Conservation (phyloP, 495 filamentous ascomycete genomes). For the Cladorrhinum samala region DNA sequence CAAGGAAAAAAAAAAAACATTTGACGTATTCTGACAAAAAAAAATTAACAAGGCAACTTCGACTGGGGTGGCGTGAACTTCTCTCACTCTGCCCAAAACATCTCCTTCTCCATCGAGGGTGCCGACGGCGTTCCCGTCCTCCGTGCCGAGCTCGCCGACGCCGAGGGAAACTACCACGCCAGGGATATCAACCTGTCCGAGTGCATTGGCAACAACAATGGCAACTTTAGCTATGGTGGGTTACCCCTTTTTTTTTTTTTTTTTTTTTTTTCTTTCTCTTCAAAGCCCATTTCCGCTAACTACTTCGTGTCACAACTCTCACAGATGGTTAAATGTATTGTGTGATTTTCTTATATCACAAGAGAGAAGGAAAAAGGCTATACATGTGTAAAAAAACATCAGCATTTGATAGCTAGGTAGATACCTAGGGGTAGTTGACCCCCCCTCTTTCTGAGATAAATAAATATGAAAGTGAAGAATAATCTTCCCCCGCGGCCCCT, state of each 20-base stretch:
- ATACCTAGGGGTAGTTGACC: no score
- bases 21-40: no score
- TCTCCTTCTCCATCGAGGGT: slow-evolving; percentile 38
- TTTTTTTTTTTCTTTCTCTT: not conserved
- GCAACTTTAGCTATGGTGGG: slow-evolving; percentile 19
- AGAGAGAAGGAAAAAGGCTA: no score
- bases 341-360: no score
- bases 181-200: slow-evolving; percentile 27
- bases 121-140: slow-evolving; percentile 27
- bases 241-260: not conserved
- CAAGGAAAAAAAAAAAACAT: not conserved
- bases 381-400: no score
- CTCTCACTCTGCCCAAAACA: slow-evolving; percentile 30
- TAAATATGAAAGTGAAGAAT: no score
- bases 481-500: no score
- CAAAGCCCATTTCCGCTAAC: no score
- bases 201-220: slow-evolving; percentile 24
- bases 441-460: no score
- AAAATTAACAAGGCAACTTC: slow-evolving; percentile 31
- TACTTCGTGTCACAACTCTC: no score
- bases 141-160: slow-evolving; percentile 17
- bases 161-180: slow-evolving; percentile 3
- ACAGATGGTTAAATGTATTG: no score
- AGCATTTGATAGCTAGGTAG: no score
- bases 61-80: slow-evolving; percentile 42